Base-by-base conservation (phyloP, 768 basidiomycete genomes). In the Hydnum rufescens region DNA sequence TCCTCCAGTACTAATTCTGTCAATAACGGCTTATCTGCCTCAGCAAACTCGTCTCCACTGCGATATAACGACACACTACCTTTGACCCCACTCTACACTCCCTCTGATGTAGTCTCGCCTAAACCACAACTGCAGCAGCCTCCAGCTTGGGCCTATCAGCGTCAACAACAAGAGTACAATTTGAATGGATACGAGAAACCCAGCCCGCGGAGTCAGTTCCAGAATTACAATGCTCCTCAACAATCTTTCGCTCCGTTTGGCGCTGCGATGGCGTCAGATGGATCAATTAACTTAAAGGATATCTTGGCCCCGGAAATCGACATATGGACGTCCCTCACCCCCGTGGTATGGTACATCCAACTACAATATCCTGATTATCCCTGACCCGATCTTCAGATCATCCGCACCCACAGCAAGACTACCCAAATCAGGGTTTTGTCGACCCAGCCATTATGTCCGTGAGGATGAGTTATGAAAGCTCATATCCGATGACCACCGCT, bases 391-490 rank as follows among this genome's bases (percentile, higher is more conserved):
- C 36, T 13, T 13, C 36, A 39, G 36, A n/a, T n/a, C n/a, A n/a
- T n/a, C 36, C 22, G 36, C 13, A 39, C 13, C 36, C 36, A n/a
- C 36, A 39, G 36, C 36, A 39, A 39, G 36, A 22, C 36, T 39
- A 13, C 36, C 36, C 36, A 13, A 22, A 13, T 39, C 58, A 59
- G 48, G 54, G 51, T 4, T 58, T 57, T 51, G 57, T 58, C 29
- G 60, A 61, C 36, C 58, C 60, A 30, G 60, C 60, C 26, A 61
- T 61, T 46, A 58, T 60, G 57, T 60, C 58, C 6, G 57, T 60
- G 57, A 16, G 44, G 8, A 16, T 47, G 13, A 25, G 44, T 16
- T n/a, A n/a, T n/a, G n/a, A n/a, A n/a, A n/a, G n/a, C n/a, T n/a
- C n/a, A n/a, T n/a, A n/a, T n/a, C n/a, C n/a, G n/a, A n/a, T n/a